phyloP scores from a whole-genome alignment of 2,329 filamentous ascomycete species.

The Fusarium vanettenii region DNA sequence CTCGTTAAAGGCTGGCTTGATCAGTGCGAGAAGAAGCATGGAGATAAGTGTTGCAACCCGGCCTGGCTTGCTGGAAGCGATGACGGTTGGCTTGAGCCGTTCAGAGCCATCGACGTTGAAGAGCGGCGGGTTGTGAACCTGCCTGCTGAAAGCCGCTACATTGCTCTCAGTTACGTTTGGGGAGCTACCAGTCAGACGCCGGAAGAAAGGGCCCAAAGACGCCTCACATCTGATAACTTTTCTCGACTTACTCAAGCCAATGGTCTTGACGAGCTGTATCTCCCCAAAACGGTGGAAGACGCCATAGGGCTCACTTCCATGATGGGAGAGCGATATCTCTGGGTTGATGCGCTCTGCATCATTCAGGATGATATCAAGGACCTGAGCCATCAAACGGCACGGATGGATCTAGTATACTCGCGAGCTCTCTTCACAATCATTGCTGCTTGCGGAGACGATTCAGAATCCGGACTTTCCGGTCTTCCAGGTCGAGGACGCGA shows the following conservation, averaged over 20 bases:
- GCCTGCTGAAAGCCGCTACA: slow-evolving; percentile 4
- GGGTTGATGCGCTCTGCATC: slow-evolving; percentile 33
- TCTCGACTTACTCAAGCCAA: neutral
- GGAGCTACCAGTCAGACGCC: neutral
- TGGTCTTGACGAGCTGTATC: neutral
- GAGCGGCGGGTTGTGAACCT: slow-evolving; percentile 4
- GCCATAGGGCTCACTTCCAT: slow-evolving; percentile 1
- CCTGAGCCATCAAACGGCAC: neutral
- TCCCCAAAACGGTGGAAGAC: slow-evolving; percentile 18
- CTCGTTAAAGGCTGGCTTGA: slow-evolving; percentile 2
- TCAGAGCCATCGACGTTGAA: slow-evolving; percentile 12
- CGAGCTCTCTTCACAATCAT: slow-evolving; percentile 4
- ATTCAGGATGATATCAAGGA: slow-evolving; percentile 22
- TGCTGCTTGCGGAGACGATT: neutral
- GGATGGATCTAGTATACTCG: slow-evolving; percentile 26
- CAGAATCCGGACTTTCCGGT: neutral
- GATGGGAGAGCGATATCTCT: slow-evolving; percentile 12
- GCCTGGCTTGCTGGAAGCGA: slow-evolving; percentile 8
- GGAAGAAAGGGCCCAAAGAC: neutral
- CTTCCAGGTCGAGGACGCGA: neutral
- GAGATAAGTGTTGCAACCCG: neutral
- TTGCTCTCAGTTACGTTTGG: slow-evolving; percentile 31
- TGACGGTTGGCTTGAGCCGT: neutral
- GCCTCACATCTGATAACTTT: neutral
- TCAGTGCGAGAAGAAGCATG: slow-evolving; percentile 17